Percentiles rank a stretch among this genome's conserved stretches.
These are phyloP conservation scores for Populus ilicifolia DNA, from an alignment of 345 rosid genomes.

Conservation along the genomic window DNA sequence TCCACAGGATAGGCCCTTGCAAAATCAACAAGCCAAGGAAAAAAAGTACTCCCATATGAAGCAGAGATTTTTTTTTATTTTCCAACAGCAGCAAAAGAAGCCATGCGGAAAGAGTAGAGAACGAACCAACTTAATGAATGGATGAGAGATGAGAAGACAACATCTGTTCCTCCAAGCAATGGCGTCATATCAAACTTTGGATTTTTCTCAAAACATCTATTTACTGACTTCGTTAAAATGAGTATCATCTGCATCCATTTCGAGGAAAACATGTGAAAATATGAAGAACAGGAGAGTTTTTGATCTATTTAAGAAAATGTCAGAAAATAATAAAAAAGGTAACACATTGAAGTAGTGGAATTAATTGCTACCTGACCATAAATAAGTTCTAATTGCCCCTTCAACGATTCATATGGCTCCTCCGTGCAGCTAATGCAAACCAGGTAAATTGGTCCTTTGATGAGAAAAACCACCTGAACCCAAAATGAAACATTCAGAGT, in stretches of 20 bases:
- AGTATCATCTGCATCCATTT: constrained; percentile 80
- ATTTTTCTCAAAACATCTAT: constrained; percentile 96
- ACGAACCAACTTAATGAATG: constrained; percentile 94
- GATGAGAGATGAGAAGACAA: constrained; percentile 93
- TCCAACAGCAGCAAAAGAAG: background rate
- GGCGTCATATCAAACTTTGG: constrained; percentile 98
- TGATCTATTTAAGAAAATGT: background rate
- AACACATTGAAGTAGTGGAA: background rate
- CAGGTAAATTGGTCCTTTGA: constrained; percentile 94
- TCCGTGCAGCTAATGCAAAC: constrained; percentile 98
- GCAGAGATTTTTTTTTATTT: background rate
- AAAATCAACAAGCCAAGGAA: background rate
- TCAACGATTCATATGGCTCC: constrained; percentile 84
- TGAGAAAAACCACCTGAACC: constrained; percentile 86
- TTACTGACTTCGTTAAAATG: constrained; percentile 86
- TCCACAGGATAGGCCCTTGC: no score
- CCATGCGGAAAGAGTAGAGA: constrained; percentile 14
- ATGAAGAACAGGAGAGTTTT: constrained; percentile 5
- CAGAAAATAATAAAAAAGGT: background rate
- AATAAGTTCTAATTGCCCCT: constrained; percentile 86
- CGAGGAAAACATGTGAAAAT: constrained; percentile 17
- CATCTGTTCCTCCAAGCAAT: constrained; percentile 97
- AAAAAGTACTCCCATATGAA: background rate
- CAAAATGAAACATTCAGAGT: constrained; percentile 3
- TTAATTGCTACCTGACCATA: constrained; percentile 79